phyloP scores from a whole-genome alignment of 371 early-diverging fungal genomes.

The Entomophthora muscae region DNA sequence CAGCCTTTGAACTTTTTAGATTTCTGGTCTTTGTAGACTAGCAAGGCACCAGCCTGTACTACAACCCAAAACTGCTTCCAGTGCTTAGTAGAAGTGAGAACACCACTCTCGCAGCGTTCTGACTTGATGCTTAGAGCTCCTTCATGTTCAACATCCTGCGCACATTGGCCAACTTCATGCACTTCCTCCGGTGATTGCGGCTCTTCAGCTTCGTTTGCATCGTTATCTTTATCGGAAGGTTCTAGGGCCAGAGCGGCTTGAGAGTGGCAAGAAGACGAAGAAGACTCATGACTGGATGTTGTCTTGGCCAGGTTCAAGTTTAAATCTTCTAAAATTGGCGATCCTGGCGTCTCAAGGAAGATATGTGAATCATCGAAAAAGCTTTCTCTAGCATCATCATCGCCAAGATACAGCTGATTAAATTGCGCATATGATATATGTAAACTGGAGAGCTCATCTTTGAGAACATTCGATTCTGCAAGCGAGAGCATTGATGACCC shows the following conservation, averaged over 20 bases:
- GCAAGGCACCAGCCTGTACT: neutral
- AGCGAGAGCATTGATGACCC: neutral
- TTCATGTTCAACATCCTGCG: neutral
- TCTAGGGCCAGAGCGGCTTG: neutral
- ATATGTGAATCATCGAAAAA: neutral
- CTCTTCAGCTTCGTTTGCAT: neutral
- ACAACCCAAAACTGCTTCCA: constrained; percentile 6
- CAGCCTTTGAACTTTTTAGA: constrained; percentile 4
- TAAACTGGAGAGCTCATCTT: neutral
- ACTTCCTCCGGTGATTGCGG: neutral
- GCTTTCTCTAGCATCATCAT: neutral
- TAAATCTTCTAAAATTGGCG: neutral
- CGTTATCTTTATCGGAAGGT: neutral
- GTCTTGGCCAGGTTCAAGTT: too few species aligned
- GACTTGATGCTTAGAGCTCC: constrained; percentile 1
- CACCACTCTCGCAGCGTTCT: neutral
- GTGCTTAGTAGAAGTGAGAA: constrained; percentile 7
- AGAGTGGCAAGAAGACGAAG: neutral
- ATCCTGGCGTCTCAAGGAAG: neutral
- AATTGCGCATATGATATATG: neutral
- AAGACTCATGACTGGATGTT: neutral
- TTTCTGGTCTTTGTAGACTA: neutral
- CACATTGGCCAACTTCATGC: neutral
- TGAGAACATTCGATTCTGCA: neutral
- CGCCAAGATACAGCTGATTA: neutral